phyloP scores from a whole-genome alignment of 1,284 basidiomycete species.

The Cutaneotrichosporon spelunceum region DNA sequence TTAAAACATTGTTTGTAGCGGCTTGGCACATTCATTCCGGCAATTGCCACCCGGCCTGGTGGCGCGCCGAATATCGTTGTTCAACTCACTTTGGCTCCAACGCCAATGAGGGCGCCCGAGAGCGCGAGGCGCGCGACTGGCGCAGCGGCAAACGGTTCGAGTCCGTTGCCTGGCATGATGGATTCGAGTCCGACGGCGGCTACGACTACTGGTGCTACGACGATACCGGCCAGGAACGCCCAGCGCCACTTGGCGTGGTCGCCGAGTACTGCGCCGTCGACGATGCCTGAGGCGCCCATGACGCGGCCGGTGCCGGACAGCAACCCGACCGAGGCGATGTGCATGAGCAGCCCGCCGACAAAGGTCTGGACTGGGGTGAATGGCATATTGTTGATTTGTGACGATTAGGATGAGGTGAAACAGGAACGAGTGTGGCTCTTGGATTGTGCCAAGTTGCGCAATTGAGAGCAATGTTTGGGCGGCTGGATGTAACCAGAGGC shows the following conservation, averaged over 20 bases:
- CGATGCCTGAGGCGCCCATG: slow-evolving; percentile 64
- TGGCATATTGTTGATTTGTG: slow-evolving; percentile 9
- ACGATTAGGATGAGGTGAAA: not conserved
- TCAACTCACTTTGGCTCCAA: slow-evolving; percentile 60
- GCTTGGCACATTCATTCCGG: too few relatives aligned
- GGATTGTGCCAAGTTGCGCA: not conserved
- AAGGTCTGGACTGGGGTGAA: slow-evolving; percentile 61
- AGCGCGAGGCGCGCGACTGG: slow-evolving; percentile 48
- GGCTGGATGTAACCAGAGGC: not conserved
- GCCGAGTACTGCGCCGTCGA: slow-evolving; percentile 59
- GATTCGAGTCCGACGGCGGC: slow-evolving; percentile 29
- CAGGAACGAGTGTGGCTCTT: not conserved
- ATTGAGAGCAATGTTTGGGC: not conserved
- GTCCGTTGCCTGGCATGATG: slow-evolving; percentile 57
- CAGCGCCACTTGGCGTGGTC: slow-evolving; percentile 49
- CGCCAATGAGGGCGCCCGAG: slow-evolving; percentile 62
- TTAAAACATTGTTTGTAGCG: too few relatives aligned
- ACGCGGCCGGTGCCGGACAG: slow-evolving; percentile 60
- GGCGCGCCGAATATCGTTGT: not conserved
- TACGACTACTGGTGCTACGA: slow-evolving; percentile 35
- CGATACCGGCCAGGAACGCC: slow-evolving; percentile 39
- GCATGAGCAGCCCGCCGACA: slow-evolving; percentile 61
- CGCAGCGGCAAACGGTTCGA: slow-evolving; percentile 45
- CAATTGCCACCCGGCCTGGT: not conserved
- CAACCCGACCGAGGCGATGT: slow-evolving; percentile 59